Evolutionary conservation across 78 protist species (phyloP).

Genomic region (Emiliania huxleyi): DNA sequence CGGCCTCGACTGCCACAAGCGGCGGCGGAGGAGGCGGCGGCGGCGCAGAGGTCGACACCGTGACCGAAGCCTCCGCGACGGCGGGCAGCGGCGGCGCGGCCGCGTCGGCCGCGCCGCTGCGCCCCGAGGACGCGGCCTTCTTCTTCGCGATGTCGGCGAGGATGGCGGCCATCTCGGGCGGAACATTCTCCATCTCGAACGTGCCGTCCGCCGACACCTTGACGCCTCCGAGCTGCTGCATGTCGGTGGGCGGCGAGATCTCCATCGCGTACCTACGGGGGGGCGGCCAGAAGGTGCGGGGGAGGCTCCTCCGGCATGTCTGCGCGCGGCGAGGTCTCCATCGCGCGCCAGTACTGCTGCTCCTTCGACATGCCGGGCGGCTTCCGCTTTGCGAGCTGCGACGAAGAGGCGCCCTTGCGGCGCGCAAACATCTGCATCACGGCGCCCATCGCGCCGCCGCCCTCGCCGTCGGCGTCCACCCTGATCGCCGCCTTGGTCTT

Average conservation of each 20-base stretch:
- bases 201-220: neutral
- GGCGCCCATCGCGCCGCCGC: too few relatives aligned
- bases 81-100: too few relatives aligned
- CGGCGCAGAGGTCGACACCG: too few relatives aligned
- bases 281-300: neutral
- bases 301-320: neutral
- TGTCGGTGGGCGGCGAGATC: slow-evolving; percentile 1
- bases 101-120: too few relatives aligned
- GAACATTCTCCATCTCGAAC: neutral
- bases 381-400: too few relatives aligned
- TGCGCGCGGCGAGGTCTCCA: neutral
- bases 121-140: neutral
- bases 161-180: neutral
- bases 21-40: too few relatives aligned
- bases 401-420: too few relatives aligned
- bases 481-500: too few relatives aligned
- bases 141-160: neutral
- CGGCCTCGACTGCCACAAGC: too few relatives aligned
- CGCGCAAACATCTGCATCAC: too few relatives aligned
- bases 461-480: too few relatives aligned
- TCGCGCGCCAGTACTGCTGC: slow-evolving; percentile 4
- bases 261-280: slow-evolving; percentile 13
- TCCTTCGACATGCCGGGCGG: neutral
- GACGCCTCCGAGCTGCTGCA: slow-evolving; percentile 3
- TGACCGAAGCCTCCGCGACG: too few relatives aligned